Evolutionary conservation across 106 monocot genomes (phyloP).

Genomic region (Posidonia australis): DNA sequence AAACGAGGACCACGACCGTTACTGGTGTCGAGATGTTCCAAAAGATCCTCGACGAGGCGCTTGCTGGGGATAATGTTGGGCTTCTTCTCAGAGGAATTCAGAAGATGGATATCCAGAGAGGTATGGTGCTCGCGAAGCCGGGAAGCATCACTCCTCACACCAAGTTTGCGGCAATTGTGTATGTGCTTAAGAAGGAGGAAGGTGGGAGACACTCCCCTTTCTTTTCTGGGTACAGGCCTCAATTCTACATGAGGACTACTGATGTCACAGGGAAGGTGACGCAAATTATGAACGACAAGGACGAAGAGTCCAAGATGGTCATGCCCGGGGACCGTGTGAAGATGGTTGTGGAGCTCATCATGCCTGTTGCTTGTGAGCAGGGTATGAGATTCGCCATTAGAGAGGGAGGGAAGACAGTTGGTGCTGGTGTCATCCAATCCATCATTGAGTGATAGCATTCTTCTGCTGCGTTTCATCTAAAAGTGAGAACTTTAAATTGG

Average conservation of each 20-base stretch:
- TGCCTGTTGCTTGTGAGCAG: constrained; percentile 20
- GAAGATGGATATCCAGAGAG: constrained; percentile 22
- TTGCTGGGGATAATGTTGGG: constrained; percentile 30
- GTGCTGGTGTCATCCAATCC: constrained; percentile 13
- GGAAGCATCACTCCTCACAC: constrained; percentile 20
- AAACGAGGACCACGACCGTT: constrained; percentile 16
- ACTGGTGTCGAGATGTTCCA: constrained; percentile 58
- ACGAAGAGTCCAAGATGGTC: constrained; percentile 30
- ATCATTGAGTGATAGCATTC: constrained; percentile 7
- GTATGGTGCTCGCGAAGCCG: constrained; percentile 22
- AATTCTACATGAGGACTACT: constrained; percentile 37
- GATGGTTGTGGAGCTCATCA: constrained; percentile 26
- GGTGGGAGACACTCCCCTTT: constrained; percentile 34
- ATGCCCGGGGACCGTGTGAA: constrained; percentile 34
- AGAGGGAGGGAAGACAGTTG: constrained; percentile 21
- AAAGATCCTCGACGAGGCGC: constrained; percentile 50
- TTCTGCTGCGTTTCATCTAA: no score
- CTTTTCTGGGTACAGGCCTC: constrained; percentile 26
- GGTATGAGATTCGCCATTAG: constrained; percentile 23
- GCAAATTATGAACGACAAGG: constrained; percentile 18
- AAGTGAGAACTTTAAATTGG: no score
- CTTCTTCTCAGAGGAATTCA: constrained; percentile 23
- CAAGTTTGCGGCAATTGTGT: constrained; percentile 18
- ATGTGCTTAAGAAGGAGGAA: constrained; percentile 29
- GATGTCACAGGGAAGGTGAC: constrained; percentile 28